phyloP scores from a whole-genome alignment of 1,284 basidiomycete genomes.

The Fomitopsis pinicola region DNA sequence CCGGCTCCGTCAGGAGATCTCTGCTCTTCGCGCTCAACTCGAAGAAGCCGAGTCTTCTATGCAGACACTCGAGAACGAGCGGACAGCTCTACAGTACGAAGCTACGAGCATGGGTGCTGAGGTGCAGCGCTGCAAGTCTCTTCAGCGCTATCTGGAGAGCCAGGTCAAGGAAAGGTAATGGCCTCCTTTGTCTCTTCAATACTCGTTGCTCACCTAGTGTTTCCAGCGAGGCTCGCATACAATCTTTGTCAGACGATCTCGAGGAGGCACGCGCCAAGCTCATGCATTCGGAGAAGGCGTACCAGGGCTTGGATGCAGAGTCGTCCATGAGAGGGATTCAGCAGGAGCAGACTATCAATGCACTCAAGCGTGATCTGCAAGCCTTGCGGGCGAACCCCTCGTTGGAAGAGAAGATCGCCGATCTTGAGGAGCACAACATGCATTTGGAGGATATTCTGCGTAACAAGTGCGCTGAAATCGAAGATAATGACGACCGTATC shows the following conservation, averaged over 20 bases:
- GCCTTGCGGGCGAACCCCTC: constrained; percentile 49
- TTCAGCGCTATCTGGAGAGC: constrained; percentile 56
- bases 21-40: constrained; percentile 23
- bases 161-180: constrained; percentile 43
- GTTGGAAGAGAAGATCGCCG: constrained; percentile 48
- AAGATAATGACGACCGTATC: constrained; percentile 75
- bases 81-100: constrained; percentile 43
- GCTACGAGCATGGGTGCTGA: constrained; percentile 59
- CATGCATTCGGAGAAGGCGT: constrained; percentile 49
- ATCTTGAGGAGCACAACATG: constrained; percentile 62
- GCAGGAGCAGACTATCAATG: constrained; percentile 55
- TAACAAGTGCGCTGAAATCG: constrained; percentile 71
- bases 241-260: constrained; percentile 43
- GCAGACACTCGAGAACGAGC: constrained; percentile 42
- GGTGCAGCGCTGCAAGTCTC: constrained; percentile 53
- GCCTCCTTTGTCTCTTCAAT: constrained; percentile 2
- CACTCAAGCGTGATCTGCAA: constrained; percentile 52
- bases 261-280: constrained; percentile 39
- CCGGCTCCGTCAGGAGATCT: constrained; percentile 25
- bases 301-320: constrained; percentile 59
- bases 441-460: constrained; percentile 71
- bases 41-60: constrained; percentile 21
- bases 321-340: constrained; percentile 58
- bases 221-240: constrained; percentile 43
- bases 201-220: constrained; percentile 1